Evolutionary conservation across 2,329 filamentous ascomycete species (phyloP).

Genomic region (Aspergillus sp.): DNA sequence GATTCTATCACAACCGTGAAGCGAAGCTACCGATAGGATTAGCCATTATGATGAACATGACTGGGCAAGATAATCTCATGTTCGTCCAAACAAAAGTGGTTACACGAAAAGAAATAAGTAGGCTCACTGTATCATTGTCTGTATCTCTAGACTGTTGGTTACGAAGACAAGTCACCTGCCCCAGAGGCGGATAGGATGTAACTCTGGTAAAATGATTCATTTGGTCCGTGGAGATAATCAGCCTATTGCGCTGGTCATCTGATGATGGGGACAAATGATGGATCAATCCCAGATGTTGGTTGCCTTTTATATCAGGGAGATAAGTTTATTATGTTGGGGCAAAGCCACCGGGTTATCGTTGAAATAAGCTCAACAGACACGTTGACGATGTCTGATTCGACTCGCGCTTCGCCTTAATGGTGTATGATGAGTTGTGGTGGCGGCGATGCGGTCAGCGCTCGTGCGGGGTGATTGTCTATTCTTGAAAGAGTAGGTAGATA

Average conservation of each 20-base stretch:
- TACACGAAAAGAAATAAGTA: background rate
- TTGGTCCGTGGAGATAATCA: conserved; percentile 21
- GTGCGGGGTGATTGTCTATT: background rate
- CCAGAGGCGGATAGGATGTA: conserved; percentile 66
- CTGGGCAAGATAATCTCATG: background rate
- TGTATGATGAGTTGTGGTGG: conserved; percentile 4
- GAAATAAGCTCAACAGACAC: too few species aligned
- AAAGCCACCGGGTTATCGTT: too few species aligned
- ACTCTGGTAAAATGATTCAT: conserved; percentile 52
- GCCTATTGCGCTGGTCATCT: background rate
- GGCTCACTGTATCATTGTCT: conserved; percentile 21
- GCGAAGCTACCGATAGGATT: conserved; percentile 38
- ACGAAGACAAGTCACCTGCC: conserved; percentile 62
- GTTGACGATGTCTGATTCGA: too few species aligned
- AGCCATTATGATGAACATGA: background rate
- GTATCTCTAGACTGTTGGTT: too few species aligned
- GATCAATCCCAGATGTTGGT: conserved; percentile 14
- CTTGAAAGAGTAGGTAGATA: background rate
- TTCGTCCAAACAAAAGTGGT: background rate
- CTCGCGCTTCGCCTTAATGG: conserved; percentile 1
- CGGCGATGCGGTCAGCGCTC: background rate
- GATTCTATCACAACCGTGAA: conserved; percentile 70
- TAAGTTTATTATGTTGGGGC: too few species aligned
- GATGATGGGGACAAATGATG: conserved; percentile 10
- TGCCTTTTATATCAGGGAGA: too few species aligned